These are phyloP conservation scores for Ustilago esculenta DNA, from an alignment of 1,284 basidiomycete species.

Conservation along the genomic window DNA sequence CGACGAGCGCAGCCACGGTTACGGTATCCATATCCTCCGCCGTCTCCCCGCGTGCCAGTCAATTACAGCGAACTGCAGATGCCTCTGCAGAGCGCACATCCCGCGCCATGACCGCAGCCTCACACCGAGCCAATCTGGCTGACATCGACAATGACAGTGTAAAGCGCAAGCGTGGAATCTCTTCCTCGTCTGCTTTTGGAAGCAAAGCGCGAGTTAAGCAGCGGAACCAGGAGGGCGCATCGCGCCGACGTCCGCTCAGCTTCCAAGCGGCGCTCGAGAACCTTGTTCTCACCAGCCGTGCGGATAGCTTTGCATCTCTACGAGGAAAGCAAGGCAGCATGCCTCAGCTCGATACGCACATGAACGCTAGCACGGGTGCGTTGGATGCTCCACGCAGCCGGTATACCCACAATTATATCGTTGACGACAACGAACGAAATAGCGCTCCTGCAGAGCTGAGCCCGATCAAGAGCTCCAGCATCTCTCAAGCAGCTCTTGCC, in stretches of 20 bases:
- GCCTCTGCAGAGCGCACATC: conserved; percentile 31
- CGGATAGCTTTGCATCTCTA: conserved; percentile 41
- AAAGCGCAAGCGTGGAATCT: conserved; percentile 47
- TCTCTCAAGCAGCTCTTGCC: conserved; percentile 29
- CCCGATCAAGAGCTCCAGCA: conserved; percentile 33
- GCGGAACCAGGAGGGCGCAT: conserved; percentile 44
- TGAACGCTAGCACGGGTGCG: conserved; percentile 38
- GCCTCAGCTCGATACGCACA: conserved; percentile 30
- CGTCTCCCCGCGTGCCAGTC: conserved; percentile 2
- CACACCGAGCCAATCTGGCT: conserved; percentile 25
- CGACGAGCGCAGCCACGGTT: conserved; percentile 11
- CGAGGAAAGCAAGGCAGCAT: conserved; percentile 43
- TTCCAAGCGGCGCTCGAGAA: conserved; percentile 58
- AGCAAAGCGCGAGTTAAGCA: conserved; percentile 58
- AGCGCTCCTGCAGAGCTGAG: conserved; percentile 46
- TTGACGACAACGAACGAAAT: conserved; percentile 22
- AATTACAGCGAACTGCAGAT: conserved; percentile 22
- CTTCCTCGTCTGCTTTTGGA: conserved; percentile 58
- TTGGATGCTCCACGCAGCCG: conserved; percentile 32
- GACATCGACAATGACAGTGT: conserved; percentile 23
- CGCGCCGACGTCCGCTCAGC: conserved; percentile 54
- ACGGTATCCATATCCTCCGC: conserved; percentile 7
- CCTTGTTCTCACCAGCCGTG: conserved; percentile 35
- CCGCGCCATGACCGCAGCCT: conserved; percentile 23
- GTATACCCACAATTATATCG: neutral